Conservation (phyloP, 352 stramenopile species). For the Thalassiosira mediterranea region DNA sequence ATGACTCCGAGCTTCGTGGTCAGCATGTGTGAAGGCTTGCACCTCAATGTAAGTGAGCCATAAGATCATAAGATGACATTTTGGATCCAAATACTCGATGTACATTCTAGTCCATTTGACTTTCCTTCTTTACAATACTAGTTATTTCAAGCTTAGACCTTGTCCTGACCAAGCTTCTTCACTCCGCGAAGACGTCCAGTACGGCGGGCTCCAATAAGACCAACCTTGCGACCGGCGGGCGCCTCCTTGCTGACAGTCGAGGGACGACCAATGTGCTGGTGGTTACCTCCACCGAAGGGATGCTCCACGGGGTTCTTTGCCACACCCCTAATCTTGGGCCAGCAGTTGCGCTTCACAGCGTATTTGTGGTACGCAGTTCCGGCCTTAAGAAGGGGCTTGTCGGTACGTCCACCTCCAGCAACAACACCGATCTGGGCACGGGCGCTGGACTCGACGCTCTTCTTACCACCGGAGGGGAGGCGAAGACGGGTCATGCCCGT, state of each 20-base stretch:
- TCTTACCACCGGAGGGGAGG: slow-evolving; percentile 96
- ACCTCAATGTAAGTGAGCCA: too few species aligned
- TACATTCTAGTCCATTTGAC: too few species aligned
- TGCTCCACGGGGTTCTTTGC: slow-evolving; percentile 99
- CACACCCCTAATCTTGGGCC: slow-evolving; percentile 98
- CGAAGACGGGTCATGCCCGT: slow-evolving; percentile 93
- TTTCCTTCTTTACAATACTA: slow-evolving; percentile 8
- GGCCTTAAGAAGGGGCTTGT: slow-evolving; percentile 99
- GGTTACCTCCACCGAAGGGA: slow-evolving; percentile 99
- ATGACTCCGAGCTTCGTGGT: too few species aligned
- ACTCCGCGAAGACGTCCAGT: slow-evolving; percentile 97
- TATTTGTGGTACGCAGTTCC: slow-evolving; percentile 98
- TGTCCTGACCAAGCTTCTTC: slow-evolving; percentile 92
- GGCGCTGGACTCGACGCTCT: slow-evolving; percentile 92
- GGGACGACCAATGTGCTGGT: slow-evolving; percentile 99
- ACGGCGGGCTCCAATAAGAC: slow-evolving; percentile 96
- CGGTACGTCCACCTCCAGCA: slow-evolving; percentile 96
- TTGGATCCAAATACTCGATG: too few species aligned
- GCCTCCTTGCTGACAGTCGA: slow-evolving; percentile 94
- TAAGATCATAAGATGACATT: too few species aligned
- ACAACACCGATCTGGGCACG: slow-evolving; percentile 97
- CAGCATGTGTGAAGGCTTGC: too few species aligned
- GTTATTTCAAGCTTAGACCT: slow-evolving; percentile 75
- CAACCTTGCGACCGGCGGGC: slow-evolving; percentile 97
- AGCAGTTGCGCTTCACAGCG: slow-evolving; percentile 98